phyloP scores from a whole-genome alignment of 2,329 filamentous ascomycete genomes.

The Camptophora hylomeconis region DNA sequence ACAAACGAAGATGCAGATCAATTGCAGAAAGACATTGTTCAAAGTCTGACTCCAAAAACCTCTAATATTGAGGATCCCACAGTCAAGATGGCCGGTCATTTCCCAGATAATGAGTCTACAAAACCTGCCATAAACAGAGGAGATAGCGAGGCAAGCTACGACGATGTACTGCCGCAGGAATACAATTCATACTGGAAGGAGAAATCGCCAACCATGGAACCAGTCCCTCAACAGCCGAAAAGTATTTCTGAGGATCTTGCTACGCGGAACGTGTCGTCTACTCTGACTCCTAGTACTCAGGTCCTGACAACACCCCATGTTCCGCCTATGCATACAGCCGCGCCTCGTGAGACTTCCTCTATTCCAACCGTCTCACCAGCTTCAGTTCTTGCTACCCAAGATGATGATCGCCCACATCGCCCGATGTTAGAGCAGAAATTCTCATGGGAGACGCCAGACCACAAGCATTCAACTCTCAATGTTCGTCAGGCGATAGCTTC shows the following conservation, averaged over 20 bases:
- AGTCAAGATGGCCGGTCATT: too few species aligned
- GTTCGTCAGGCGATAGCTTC: background rate
- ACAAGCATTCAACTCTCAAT: background rate
- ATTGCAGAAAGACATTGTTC: conserved; percentile 35
- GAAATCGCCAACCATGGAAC: too few species aligned
- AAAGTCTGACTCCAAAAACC: conserved; percentile 27
- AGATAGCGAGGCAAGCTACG: too few species aligned
- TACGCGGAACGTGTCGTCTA: background rate
- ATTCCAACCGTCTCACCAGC: background rate
- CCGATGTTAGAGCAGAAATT: conserved; percentile 26
- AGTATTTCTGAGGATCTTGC: background rate
- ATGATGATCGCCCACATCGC: conserved; percentile 3
- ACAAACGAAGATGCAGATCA: conserved; percentile 34
- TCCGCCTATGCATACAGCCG: too few species aligned
- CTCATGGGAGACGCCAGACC: conserved; percentile 27
- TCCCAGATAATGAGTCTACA: too few species aligned
- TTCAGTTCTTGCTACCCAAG: background rate
- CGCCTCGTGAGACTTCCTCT: too few species aligned
- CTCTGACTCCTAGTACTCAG: too few species aligned
- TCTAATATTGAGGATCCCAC: conserved; percentile 10
- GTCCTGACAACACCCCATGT: too few species aligned
- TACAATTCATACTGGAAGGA: too few species aligned
- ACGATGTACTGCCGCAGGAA: too few species aligned
- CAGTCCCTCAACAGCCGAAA: too few species aligned
- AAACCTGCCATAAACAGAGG: too few species aligned